Evolutionary conservation across 202 grass and related monocot species (phyloP).

Genomic region (Zizania palustris): DNA sequence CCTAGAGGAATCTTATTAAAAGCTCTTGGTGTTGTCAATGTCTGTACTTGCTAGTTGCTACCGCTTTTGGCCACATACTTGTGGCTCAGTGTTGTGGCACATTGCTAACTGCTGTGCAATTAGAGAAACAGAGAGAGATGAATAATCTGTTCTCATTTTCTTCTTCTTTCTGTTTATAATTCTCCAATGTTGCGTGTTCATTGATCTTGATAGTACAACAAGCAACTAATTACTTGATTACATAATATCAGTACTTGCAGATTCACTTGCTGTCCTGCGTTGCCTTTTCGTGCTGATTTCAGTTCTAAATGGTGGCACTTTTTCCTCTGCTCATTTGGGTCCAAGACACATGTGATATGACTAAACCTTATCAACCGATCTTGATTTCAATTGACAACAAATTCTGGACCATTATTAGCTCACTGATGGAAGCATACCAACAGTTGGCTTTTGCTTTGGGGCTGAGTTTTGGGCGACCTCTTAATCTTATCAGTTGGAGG

Average conservation of each 20-base stretch:
- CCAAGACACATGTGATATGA: slow-evolving; percentile 28
- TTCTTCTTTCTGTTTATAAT: background rate
- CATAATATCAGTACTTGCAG: background rate
- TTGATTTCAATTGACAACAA: background rate
- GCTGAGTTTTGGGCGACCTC: slow-evolving; percentile 27
- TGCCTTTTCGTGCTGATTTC: slow-evolving; percentile 20
- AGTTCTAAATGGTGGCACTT: slow-evolving; percentile 13
- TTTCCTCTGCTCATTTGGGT: slow-evolving; percentile 9
- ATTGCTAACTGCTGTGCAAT: background rate
- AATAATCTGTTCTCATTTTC: background rate
- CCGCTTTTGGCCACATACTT: slow-evolving; percentile 32
- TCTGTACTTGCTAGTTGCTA: slow-evolving; percentile 38
- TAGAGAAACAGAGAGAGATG: too few species aligned
- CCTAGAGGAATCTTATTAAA: slow-evolving; percentile 16
- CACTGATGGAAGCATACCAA: background rate
- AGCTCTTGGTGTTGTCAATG: background rate
- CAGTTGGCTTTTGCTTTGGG: slow-evolving; percentile 33
- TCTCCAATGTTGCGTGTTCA: background rate
- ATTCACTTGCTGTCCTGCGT: slow-evolving; percentile 8
- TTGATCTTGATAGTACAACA: background rate
- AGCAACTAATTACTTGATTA: background rate
- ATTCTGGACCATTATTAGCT: slow-evolving; percentile 35
- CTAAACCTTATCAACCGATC: slow-evolving; percentile 33
- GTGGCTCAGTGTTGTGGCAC: background rate
- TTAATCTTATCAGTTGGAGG: background rate